Base-by-base conservation (phyloP, 225 moss, liverwort and hornwort genomes). In the Takakia lepidozioides region DNA sequence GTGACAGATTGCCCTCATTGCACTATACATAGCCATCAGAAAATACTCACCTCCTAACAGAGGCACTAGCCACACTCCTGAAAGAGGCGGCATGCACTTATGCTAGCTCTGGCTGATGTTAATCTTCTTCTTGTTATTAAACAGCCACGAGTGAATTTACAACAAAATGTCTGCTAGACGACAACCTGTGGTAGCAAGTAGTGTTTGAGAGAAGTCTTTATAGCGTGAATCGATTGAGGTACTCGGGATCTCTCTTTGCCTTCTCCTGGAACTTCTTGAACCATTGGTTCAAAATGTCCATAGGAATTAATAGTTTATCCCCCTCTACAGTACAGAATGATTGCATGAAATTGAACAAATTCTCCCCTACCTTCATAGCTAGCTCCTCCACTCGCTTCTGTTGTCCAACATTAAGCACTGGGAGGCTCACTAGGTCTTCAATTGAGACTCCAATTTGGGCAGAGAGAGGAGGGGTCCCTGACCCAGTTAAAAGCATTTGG, bases 181-280 rank as follows among this genome's bases (percentile, higher is more conserved):
- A n/a, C n/a, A n/a, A n/a, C n/a, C n/a, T n/a, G n/a, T n/a, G n/a
- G n/a, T n/a, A n/a, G n/a, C n/a, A n/a, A n/a, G n/a, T n/a, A n/a
- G n/a, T n/a, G 32, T 32, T 1, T 1, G 1, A 32, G 11, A 32
- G 43, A n/a, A 43, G 1, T 8, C 43, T 54, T 75, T 74, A 88
- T 28, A 93, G 48, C 23, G 83, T 84, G 16, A 93, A 88, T 40
- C 86, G 81, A 35, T 86, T 86, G 17, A 93, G 67, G 55, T 88
- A 93, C 30, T 88, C 83, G 6, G 81, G 85, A 28, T 93, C 83
- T 55, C 85, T 42, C 54, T 74, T 84, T 8, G 88, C 88, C 44
- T 81, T 88, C 43, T 88, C 81, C 63, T 93, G 93, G 19, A 93
- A 93, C 59, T 93, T 86, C 65, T 93, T 93, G 70, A 93, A 93